Evolutionary conservation across 495 filamentous ascomycete genomes (phyloP).

Genomic region (Physcia stellaris): DNA sequence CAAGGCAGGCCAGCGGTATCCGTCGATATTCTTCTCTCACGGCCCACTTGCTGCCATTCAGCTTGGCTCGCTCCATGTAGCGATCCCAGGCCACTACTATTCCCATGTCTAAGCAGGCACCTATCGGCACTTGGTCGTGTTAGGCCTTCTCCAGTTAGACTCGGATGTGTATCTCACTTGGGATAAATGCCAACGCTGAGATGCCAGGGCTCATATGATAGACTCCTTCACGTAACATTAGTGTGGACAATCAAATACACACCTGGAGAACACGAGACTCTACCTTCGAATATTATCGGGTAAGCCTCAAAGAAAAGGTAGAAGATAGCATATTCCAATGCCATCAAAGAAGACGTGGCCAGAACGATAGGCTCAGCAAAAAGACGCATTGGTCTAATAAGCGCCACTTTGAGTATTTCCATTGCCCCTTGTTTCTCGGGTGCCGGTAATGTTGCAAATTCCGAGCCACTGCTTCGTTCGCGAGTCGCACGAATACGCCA

Average conservation of each 20-base stretch:
- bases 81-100: conserved; percentile 28
- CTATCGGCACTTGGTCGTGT: no score
- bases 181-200: conserved; percentile 23
- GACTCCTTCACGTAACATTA: conserved; percentile 18
- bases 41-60: conserved; percentile 24
- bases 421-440: neutral
- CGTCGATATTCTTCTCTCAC: conserved; percentile 28
- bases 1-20: conserved; percentile 27
- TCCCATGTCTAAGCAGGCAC: conserved; percentile 20
- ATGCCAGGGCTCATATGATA: conserved; percentile 27
- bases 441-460: neutral
- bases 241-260: no score
- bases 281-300: conserved; percentile 37
- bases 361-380: conserved; percentile 43
- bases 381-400: conserved; percentile 39
- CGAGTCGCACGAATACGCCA: neutral
- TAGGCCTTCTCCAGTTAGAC: no score
- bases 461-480: neutral
- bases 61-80: conserved; percentile 24
- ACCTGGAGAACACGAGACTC: neutral
- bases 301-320: conserved; percentile 48
- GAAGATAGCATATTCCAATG: conserved; percentile 45
- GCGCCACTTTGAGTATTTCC: conserved; percentile 17
- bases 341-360: conserved; percentile 42
- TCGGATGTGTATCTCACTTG: conserved; percentile 18